Conservation (phyloP, 768 basidiomycete species). For the Lactarius hengduanensis region DNA sequence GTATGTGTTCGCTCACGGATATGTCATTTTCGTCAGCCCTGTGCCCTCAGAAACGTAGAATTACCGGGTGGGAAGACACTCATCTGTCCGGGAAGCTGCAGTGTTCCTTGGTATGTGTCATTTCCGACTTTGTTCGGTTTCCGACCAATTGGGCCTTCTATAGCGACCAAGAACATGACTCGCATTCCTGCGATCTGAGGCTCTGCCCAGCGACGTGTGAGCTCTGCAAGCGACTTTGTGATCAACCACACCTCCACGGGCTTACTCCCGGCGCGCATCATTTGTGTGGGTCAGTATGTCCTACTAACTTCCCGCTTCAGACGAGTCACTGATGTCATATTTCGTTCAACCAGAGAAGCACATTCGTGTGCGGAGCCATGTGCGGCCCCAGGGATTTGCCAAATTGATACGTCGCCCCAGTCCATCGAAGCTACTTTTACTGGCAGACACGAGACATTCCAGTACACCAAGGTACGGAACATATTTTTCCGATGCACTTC, state of each 20-base stretch:
- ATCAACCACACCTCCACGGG: slow-evolving; percentile 50
- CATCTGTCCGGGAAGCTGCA: slow-evolving; percentile 21
- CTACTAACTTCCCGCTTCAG: background rate
- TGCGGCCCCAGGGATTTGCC: slow-evolving; percentile 48
- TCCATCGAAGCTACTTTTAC: slow-evolving; percentile 61
- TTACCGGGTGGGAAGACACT: slow-evolving; percentile 10
- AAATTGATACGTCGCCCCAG: slow-evolving; percentile 57
- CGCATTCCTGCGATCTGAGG: slow-evolving; percentile 50
- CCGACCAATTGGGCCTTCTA: background rate
- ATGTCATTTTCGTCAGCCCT: slow-evolving; percentile 14
- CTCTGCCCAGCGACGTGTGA: slow-evolving; percentile 55
- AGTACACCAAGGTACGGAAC: slow-evolving; percentile 54
- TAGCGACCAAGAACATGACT: slow-evolving; percentile 46
- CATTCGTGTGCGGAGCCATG: slow-evolving; percentile 49
- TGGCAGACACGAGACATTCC: slow-evolving; percentile 56
- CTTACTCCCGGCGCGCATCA: slow-evolving; percentile 43
- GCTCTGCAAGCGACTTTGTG: slow-evolving; percentile 54
- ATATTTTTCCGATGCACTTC: background rate
- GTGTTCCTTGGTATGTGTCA: slow-evolving; percentile 12
- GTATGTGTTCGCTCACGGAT: background rate
- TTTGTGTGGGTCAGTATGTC: slow-evolving; percentile 52
- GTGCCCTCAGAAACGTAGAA: slow-evolving; percentile 14
- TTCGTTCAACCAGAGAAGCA: slow-evolving; percentile 41
- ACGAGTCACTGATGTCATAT: background rate
- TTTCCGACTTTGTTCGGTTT: background rate